Evolutionary conservation across 495 filamentous ascomycete genomes (phyloP).

Genomic region (Aspergillus wentii): DNA sequence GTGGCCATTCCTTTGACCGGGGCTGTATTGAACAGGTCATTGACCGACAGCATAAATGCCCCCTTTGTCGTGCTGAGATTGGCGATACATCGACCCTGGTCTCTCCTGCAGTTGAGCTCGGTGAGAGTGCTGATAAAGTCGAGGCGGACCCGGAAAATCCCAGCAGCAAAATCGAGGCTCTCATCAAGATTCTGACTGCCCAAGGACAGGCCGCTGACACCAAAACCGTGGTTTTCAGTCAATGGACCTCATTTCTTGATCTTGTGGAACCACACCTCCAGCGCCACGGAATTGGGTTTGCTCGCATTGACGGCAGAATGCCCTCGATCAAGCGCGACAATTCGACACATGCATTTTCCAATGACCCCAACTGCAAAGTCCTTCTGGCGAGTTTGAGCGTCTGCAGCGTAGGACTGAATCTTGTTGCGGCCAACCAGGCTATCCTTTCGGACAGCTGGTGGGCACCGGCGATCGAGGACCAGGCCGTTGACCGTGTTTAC

Average conservation of each 20-base stretch:
- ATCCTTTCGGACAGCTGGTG: conserved; percentile 86
- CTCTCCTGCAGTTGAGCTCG: conserved; percentile 51
- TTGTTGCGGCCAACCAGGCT: conserved; percentile 84
- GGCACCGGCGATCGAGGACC: conserved; percentile 91
- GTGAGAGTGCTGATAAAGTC: conserved; percentile 42
- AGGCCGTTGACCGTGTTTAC: conserved; percentile 88
- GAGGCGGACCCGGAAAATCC: conserved; percentile 57
- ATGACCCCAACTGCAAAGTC: conserved; percentile 65
- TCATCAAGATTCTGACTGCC: conserved; percentile 73
- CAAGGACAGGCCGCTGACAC: conserved; percentile 60
- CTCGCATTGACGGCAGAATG: conserved; percentile 85
- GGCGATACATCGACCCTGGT: conserved; percentile 56
- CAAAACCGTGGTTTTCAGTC: conserved; percentile 87
- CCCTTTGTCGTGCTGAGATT: conserved; percentile 78
- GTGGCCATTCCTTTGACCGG: conserved; percentile 76
- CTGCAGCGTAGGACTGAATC: conserved; percentile 83
- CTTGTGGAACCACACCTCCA: conserved; percentile 69
- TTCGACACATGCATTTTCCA: conserved; percentile 60
- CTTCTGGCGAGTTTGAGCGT: conserved; percentile 80
- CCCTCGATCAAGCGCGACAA: conserved; percentile 59
- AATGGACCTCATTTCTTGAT: conserved; percentile 88
- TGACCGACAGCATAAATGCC: conserved; percentile 75
- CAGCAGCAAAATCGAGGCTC: conserved; percentile 80
- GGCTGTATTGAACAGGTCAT: conserved; percentile 77
- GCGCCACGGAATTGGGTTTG: conserved; percentile 56